Evolutionary conservation across 176 grass and related monocot genomes (phyloP), one percentile per base, ranked within the genome.

Genomic region (Hordeum marinum): DNA sequence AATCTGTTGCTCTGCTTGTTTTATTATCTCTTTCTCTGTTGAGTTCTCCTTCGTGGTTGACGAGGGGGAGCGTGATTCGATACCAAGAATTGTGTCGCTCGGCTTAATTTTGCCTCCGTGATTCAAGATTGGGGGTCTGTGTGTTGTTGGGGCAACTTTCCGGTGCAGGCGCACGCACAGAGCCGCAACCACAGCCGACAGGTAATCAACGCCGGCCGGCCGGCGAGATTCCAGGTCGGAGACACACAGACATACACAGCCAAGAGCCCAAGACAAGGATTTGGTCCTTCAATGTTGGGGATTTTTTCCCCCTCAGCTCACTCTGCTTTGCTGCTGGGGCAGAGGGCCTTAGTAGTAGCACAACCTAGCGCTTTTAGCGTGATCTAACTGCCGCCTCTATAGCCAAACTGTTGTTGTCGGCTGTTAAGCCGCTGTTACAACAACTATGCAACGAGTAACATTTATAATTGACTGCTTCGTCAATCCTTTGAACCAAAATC

Each of bases 101-200:
- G 63, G 64, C 73, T 34, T 86, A 63, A 82, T 86, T 90, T 34
- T 57, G 52, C 20, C 75, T 27, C 8, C 17, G 11, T 64, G 54
- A 50, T 76, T 68, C n/a, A 23, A 52, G 87, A 76, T 85, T 31
- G 11, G 60, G 46, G 50, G 10, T 23, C 25, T 57, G 15, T 52
- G 48, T 52, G 48, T 0, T 18, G 6, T 7, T 52, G 48, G 48
- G 48, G 48, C 48, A 52, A 52, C 48, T 52, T 0, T 18, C 48
- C 7, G 15, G 15, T 52, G 48, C 0, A 36, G 35, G 35, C 1
- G 15, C 48, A 0, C 15, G 18, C 48, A 18, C 48, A 52, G 15
- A 17, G 46, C 14, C 1, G 0, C 46, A 52, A 15, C 14, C 48
- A 52, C 48, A n/a, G n/a, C n/a, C n/a, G n/a, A n/a, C n/a, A 2